phyloP scores from a whole-genome alignment of 2,329 filamentous ascomycete genomes.

The Colletotrichum musicola region DNA sequence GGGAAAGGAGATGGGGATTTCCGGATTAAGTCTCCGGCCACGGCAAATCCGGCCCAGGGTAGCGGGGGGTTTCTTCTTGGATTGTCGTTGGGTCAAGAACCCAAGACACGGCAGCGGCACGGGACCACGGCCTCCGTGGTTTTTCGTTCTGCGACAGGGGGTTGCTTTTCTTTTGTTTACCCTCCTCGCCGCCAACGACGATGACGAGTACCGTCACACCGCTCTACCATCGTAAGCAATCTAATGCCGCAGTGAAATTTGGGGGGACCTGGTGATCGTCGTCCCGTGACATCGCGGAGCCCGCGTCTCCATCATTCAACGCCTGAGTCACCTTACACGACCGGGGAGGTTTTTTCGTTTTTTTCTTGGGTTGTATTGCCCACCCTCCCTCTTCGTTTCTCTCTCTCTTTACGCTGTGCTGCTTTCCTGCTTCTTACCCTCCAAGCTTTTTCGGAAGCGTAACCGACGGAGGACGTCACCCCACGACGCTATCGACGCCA shows the following conservation, averaged over 20 bases:
- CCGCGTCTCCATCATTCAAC: not conserved
- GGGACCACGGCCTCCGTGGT: not conserved
- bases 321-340: too few species aligned
- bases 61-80: not conserved
- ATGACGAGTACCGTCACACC: too few species aligned
- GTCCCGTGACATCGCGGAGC: not conserved
- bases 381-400: not conserved
- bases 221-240: too few species aligned
- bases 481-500: not conserved
- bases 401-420: too few species aligned
- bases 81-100: not conserved
- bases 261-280: constrained; percentile 4
- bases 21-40: too few species aligned
- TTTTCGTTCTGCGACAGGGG: not conserved
- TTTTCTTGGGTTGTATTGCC: not conserved
- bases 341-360: too few species aligned
- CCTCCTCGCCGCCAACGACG: too few species aligned
- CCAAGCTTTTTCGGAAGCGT: constrained; percentile 3
- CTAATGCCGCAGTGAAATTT: too few species aligned
- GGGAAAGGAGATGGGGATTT: too few species aligned
- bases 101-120: not conserved
- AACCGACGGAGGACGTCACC: constrained; percentile 1
- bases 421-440: not conserved
- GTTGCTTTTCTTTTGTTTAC: not conserved
- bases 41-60: too few species aligned